Percentiles rank a stretch among this genome's conserved stretches.
Evolutionary conservation across 768 basidiomycete species (phyloP).

Genomic region (Chalciporus pseudorubinellus): DNA sequence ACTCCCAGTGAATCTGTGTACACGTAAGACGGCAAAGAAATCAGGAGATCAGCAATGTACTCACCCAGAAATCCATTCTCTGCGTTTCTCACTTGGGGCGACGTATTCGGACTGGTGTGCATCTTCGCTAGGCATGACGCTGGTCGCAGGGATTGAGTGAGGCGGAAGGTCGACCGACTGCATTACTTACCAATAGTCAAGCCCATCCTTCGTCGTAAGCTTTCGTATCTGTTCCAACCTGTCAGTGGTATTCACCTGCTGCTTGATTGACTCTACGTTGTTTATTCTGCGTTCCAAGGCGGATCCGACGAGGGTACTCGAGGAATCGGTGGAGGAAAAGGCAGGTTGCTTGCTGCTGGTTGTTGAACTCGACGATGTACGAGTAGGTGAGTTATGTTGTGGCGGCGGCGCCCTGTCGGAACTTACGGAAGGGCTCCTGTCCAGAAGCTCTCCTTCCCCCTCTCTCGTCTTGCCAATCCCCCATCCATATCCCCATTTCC

Average conservation of each 20-base stretch:
- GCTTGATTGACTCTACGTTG: constrained; percentile 54
- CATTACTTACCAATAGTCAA: constrained; percentile 72
- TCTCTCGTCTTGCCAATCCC: too few relatives aligned
- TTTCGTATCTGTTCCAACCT: constrained; percentile 61
- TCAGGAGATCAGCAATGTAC: constrained; percentile 38
- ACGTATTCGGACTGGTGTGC: constrained; percentile 85
- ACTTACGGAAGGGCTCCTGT: too few relatives aligned
- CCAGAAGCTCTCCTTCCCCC: too few relatives aligned
- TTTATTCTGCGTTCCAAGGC: constrained; percentile 67
- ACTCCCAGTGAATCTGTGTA: constrained; percentile 57
- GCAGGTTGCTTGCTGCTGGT: too few relatives aligned
- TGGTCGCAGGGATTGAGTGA: constrained; percentile 29
- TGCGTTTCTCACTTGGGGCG: constrained; percentile 65
- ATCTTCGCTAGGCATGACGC: constrained; percentile 76
- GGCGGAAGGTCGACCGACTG: not conserved
- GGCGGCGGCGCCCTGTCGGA: too few relatives aligned
- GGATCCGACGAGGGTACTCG: constrained; percentile 73
- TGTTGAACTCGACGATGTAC: too few relatives aligned
- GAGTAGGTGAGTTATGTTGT: too few relatives aligned
- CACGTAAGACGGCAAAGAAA: constrained; percentile 11
- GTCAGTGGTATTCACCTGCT: constrained; percentile 55
- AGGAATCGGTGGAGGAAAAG: constrained; percentile 57
- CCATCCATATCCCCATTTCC: too few relatives aligned
- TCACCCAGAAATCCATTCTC: constrained; percentile 76
- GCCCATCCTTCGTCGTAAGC: constrained; percentile 61